Base-by-base conservation (phyloP, 495 filamentous ascomycete species). In the Lasiosphaeria miniovina region DNA sequence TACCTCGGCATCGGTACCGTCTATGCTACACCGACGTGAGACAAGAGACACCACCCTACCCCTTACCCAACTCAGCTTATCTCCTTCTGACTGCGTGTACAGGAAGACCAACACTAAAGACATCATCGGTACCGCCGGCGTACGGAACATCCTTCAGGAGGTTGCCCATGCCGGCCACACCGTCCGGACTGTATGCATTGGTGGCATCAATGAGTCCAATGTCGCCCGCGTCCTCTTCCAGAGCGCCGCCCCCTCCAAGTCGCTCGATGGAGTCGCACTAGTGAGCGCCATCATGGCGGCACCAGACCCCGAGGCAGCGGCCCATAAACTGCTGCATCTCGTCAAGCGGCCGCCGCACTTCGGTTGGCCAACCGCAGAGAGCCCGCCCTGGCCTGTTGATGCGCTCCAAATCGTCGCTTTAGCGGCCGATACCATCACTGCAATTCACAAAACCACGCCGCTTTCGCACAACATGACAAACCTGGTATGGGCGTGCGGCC, bases 391-490 rank as follows among this genome's bases (percentile, higher is more conserved):
- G 3, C 61, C 70, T 31, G 66, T 79, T 10, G 80, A 84, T 3
- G 79, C 86, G 3, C 58, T 72, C 15, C 65, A 79, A 17, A 72
- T 96, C 14, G 68, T 73, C 10, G 60, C 70, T 1, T 73, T 82
- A 11, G 79, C 86, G 3, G 84, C 86, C 0, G 67, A 70, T 3
- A 70, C 91, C 24, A 75, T 93, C 36, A 80, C 73, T 52, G 79
- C 78, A 17, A 77, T 96, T 51, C 78, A 80, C 0, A 63, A 74
- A 10, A 76, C 69, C 14, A 86, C 84, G 49, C 93, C 94, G 0
- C 78, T 98, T 9, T 90, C 88, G 8, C 94, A 97, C 74, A 96
- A 96, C 71, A 97, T 98, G 88, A 97, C 95, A 49, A 97, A 97
- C 71, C 78, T 90, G 55, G 81, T 69, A 59, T 11, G 52, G 36